Evolutionary conservation across 192 early-diverging fungal genomes (phyloP), one percentile per base, ranked within the genome.

Genomic region (Podila epigama): DNA sequence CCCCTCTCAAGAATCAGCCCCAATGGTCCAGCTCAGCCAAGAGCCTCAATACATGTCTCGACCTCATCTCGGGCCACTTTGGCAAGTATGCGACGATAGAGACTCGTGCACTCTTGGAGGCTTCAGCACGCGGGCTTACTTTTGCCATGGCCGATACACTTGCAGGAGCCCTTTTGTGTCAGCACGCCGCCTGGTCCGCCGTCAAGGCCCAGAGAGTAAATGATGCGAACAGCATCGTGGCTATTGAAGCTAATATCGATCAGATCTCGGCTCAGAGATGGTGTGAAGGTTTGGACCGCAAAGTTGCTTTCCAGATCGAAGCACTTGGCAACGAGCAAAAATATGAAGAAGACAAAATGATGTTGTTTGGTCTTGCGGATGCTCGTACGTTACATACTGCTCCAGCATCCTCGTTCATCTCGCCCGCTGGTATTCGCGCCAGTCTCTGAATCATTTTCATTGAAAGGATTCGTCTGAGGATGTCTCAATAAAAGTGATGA

Each of bases 101-200:
- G 28, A 68, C 66, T 8, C 73, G 73, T 0, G 63, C 67, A 10
- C 28, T 75, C 2, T 31, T 82, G 58, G 83, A 88, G 33, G 72
- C 81, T 6, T 72, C 67, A 1, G 83, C 85, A 3, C 85, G 87
- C 37, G 78, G 79, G 7, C 65, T 88, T 27, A 82, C 82, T 0
- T 88, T 88, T 59, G 83, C 87, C 3, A 73, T 88, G 63, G 87
- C 80, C 6, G 68, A 75, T 31, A 56, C 68, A 16, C 41, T 88
- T 12, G 67, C 79, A 2, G 87, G 79, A 22, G 79, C 83, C 5
- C 59, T 88, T 35, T 35, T 88, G 35, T 60, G 83, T 34, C 80
- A 88, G 18, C 87, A 88, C 29, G 82, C 82, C 40, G 68, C 70
- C 9, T 85, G 79, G 79, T 80, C 73, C 27, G 50, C 66, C 0